phyloP scores from a whole-genome alignment of 2,329 filamentous ascomycete genomes.

The Botryotinia convoluta region DNA sequence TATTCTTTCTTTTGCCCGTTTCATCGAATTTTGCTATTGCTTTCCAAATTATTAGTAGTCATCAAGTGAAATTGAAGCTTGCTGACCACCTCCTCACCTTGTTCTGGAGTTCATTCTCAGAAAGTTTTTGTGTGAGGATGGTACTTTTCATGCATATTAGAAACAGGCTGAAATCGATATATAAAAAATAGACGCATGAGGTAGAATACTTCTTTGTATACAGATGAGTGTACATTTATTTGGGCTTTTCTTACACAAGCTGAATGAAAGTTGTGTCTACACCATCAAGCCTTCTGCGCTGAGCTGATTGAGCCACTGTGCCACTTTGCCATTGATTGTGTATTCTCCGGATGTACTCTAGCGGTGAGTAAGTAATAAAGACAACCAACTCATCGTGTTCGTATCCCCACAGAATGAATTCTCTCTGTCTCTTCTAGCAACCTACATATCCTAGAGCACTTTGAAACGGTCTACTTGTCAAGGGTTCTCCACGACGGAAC shows the following conservation, averaged over 20 bases:
- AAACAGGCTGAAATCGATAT: neutral
- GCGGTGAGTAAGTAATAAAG: conserved; percentile 5
- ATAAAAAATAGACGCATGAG: neutral
- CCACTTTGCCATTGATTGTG: neutral
- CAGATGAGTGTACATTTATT: neutral
- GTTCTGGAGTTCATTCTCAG: no score
- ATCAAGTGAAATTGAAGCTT: neutral
- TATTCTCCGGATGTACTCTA: conserved; percentile 2
- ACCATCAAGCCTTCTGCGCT: neutral
- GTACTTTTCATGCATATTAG: neutral
- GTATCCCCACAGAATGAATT: conserved; percentile 5
- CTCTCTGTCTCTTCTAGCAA: neutral
- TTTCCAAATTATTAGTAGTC: no score
- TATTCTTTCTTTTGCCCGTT: neutral
- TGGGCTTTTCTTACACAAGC: conserved; percentile 7
- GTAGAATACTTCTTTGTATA: no score
- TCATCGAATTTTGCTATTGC: neutral
- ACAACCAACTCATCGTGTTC: conserved; percentile 11
- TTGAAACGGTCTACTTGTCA: conserved; percentile 4
- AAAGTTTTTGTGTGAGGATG: neutral
- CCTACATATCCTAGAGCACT: neutral
- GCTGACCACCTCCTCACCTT: neutral
- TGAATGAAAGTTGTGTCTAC: neutral
- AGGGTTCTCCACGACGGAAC: conserved; percentile 17
- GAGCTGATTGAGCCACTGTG: neutral